Evolutionary conservation across 331 rosid genomes (phyloP).

Genomic region (Stylosanthes scabra): DNA sequence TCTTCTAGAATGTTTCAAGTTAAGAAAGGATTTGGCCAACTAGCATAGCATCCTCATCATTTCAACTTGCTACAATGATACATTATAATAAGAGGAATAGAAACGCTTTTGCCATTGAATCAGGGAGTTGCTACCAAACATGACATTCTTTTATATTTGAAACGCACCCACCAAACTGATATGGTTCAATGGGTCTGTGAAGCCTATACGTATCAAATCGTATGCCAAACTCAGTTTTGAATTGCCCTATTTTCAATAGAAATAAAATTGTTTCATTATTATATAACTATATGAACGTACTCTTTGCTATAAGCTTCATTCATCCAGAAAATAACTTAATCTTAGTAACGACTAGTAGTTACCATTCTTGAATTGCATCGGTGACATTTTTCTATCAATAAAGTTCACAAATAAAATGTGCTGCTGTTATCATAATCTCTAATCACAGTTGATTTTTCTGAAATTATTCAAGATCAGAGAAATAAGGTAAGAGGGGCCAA

Average conservation of each 20-base stretch:
- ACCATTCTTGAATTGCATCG: not conserved
- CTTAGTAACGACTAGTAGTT: not conserved
- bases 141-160: not conserved
- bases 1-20: not conserved
- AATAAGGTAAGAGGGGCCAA: not conserved
- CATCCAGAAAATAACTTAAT: not conserved
- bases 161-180: not conserved
- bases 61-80: not conserved
- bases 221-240: constrained; percentile 7
- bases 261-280: not conserved
- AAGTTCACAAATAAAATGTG: not conserved
- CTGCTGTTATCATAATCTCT: not conserved
- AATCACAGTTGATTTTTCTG: not conserved
- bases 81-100: not conserved
- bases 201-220: constrained; percentile 3
- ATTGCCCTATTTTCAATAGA: not conserved
- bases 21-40: not conserved
- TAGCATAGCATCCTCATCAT: constrained; percentile 6
- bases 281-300: not conserved
- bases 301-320: not conserved
- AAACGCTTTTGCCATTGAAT: not conserved
- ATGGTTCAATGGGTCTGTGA: not conserved
- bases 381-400: not conserved
- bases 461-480: not conserved
- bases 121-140: not conserved